A percentile compares a stretch with the other conserved stretches of the same genome.
phyloP scores from a whole-genome alignment of 192 early-diverging fungal species.

The Phycomyces blakesleeanus region DNA sequence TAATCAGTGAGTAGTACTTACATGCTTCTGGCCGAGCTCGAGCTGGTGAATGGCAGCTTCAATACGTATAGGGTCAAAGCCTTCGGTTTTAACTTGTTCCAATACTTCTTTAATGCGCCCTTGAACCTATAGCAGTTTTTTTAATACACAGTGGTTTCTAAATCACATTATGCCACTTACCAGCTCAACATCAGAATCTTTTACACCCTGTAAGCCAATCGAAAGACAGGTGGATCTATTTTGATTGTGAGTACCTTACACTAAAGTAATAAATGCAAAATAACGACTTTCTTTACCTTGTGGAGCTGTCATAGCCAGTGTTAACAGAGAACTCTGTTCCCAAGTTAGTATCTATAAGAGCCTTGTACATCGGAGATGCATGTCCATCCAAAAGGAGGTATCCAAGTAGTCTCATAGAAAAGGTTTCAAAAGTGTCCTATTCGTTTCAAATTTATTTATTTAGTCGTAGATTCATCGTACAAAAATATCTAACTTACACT shows the following conservation, averaged over 20 bases:
- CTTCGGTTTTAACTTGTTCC: conserved; percentile 59
- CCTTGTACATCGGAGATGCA: conserved; percentile 90
- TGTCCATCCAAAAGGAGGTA: conserved; percentile 83
- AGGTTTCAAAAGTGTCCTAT: conserved; percentile 80
- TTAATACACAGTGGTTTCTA: no score
- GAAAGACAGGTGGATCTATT: conserved; percentile 59
- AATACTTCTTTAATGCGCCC: conserved; percentile 67
- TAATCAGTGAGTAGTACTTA: conserved; percentile 26
- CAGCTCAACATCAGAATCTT: conserved; percentile 56
- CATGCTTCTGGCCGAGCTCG: conserved; percentile 87
- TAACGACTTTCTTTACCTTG: conserved; percentile 34
- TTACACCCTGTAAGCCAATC: conserved; percentile 87
- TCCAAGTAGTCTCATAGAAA: conserved; percentile 76
- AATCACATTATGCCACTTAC: conserved; percentile 24
- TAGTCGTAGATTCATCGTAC: background rate
- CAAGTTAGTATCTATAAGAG: conserved; percentile 85
- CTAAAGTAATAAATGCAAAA: no score
- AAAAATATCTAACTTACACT: conserved; percentile 39
- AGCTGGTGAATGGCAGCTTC: conserved; percentile 85
- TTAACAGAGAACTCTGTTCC: conserved; percentile 87
- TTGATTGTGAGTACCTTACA: no score
- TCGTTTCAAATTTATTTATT: background rate
- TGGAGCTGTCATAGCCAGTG: conserved; percentile 83
- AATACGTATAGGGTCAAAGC: conserved; percentile 74
- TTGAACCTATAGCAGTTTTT: conserved; percentile 45